Conservation (phyloP, 2,329 filamentous ascomycete species). For the Stemphylium beticola region DNA sequence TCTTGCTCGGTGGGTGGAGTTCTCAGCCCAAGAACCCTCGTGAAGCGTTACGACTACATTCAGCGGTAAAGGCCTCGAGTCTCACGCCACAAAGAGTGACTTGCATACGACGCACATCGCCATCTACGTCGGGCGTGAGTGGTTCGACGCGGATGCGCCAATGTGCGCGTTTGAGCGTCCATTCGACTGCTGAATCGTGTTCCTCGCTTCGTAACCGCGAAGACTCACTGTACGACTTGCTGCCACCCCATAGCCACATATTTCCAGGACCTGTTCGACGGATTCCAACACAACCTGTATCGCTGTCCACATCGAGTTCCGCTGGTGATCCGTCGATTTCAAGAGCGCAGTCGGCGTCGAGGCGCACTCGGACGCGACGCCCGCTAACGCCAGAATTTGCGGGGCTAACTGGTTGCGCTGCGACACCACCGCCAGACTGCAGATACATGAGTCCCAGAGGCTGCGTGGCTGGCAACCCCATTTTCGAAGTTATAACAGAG, state of each 20-base stretch:
- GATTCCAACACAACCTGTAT: slow-evolving; percentile 25
- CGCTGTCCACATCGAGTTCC: slow-evolving; percentile 23
- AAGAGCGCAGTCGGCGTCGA: slow-evolving; percentile 30
- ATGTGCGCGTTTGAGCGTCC: slow-evolving; percentile 48
- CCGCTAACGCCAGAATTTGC: slow-evolving; percentile 74
- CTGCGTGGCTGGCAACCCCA: slow-evolving; percentile 67
- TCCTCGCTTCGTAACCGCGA: slow-evolving; percentile 15
- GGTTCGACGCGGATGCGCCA: slow-evolving; percentile 64
- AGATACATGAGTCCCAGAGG: slow-evolving; percentile 72
- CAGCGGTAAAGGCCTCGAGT: slow-evolving; percentile 72
- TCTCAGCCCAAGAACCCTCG: slow-evolving; percentile 64
- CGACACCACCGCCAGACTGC: slow-evolving; percentile 63
- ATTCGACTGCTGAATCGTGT: slow-evolving; percentile 34
- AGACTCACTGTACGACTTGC: neutral
- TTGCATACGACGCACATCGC: slow-evolving; percentile 60
- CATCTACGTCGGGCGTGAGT: slow-evolving; percentile 51
- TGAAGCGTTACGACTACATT: slow-evolving; percentile 69
- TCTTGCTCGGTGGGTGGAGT: neutral
- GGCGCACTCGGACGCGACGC: slow-evolving; percentile 63
- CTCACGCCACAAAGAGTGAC: slow-evolving; percentile 78
- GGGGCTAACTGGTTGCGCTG: slow-evolving; percentile 67
- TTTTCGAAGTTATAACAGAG: slow-evolving; percentile 80
- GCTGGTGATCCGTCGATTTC: slow-evolving; percentile 33
- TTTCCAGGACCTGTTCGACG: neutral
- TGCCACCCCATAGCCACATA: neutral